These are phyloP conservation scores for Noccaea bulbosa DNA, from an alignment of 345 rosid genomes.

Conservation along the genomic window DNA sequence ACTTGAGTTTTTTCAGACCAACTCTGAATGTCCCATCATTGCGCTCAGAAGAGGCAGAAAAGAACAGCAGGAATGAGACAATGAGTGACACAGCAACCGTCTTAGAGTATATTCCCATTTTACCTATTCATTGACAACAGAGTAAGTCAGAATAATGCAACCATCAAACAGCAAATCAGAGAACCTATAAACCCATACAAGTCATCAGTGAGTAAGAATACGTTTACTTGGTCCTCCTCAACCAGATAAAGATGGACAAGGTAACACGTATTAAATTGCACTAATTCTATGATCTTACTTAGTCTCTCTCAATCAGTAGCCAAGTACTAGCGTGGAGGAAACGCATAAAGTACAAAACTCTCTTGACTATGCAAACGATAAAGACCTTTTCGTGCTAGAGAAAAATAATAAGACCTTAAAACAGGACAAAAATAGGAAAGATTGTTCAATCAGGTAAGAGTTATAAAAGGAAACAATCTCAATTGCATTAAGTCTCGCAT, in stretches of 20 bases:
- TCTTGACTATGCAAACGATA: conserved; percentile 28
- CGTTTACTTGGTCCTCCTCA: conserved; percentile 1
- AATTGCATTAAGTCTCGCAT: background rate
- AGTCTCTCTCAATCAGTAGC: conserved; percentile 22
- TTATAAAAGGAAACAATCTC: conserved; percentile 20
- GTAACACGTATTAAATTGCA: conserved; percentile 20
- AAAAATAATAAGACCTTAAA: background rate
- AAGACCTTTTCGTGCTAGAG: background rate
- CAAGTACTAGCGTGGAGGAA: conserved; percentile 28
- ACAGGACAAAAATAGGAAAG: conserved; percentile 3
- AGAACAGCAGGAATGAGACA: conserved; percentile 50
- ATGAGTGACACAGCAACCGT: conserved; percentile 46
- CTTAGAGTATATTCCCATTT: conserved; percentile 52
- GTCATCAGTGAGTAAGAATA: no score
- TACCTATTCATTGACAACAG: conserved; percentile 45
- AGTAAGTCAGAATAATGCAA: conserved; percentile 12
- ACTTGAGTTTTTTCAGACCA: conserved; percentile 69
- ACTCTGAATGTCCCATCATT: conserved; percentile 67
- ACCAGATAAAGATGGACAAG: conserved; percentile 25
- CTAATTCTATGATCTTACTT: conserved; percentile 7
- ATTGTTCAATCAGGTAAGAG: background rate
- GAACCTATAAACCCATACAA: background rate
- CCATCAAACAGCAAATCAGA: background rate
- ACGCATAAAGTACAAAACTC: background rate
- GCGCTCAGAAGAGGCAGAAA: conserved; percentile 46